Conservation (phyloP, 2,329 filamentous ascomycete species). For the Colletotrichum liriopes region DNA sequence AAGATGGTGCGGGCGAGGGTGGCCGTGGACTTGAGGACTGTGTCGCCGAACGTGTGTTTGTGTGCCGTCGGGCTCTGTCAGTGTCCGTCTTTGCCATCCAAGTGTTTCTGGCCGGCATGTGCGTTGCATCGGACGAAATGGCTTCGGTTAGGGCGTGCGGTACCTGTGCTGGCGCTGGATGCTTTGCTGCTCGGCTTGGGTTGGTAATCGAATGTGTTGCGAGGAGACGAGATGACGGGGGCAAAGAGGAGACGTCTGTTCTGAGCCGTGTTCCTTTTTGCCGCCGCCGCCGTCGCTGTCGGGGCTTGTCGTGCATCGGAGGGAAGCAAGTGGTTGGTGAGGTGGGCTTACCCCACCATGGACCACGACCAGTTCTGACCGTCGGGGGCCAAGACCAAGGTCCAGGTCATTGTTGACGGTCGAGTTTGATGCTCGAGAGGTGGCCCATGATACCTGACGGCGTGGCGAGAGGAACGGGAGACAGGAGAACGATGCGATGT, state of each 20-base stretch:
- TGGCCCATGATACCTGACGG: conserved; percentile 15
- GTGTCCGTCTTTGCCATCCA: conserved; percentile 15
- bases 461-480: conserved; percentile 14
- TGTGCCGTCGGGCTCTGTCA: conserved; percentile 20
- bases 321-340: too few relatives aligned
- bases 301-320: conserved; percentile 13
- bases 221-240: neutral
- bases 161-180: conserved; percentile 12
- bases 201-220: conserved; percentile 8
- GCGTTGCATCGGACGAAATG: conserved; percentile 29
- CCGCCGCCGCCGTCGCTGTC: neutral
- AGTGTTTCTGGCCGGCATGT: conserved; percentile 12
- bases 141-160: neutral
- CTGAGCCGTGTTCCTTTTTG: conserved; percentile 4
- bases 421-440: conserved; percentile 5
- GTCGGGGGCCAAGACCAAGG: neutral
- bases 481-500: conserved; percentile 30
- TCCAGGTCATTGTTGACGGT: conserved; percentile 2
- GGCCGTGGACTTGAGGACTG: neutral
- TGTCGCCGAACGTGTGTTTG: conserved; percentile 2
- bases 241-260: conserved; percentile 7
- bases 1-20: neutral
- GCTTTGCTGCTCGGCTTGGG: conserved; percentile 14
- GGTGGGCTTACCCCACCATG: neutral
- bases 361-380: neutral